A percentile compares a stretch with the other conserved stretches of the same genome.
Conservation (phyloP, 306 rosid genomes). For the Bauhinia variegata region DNA sequence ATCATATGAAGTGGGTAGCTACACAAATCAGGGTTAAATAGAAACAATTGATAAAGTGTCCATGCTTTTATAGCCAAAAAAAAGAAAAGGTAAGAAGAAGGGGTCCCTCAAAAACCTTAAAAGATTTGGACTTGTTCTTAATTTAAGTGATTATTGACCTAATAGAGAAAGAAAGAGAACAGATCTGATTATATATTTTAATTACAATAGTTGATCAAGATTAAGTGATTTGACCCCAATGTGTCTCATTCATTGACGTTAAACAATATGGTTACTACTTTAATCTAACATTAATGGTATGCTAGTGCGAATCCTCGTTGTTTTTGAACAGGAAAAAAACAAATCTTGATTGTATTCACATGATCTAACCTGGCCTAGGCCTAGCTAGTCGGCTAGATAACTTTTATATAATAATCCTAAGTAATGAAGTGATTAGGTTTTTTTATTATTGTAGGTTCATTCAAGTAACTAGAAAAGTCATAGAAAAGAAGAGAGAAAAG, state of each 20-base stretch:
- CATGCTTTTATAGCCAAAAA: no score
- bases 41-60: constrained; percentile 41
- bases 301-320: constrained; percentile 29
- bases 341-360: constrained; percentile 40
- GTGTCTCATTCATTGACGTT: constrained; percentile 46
- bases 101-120: constrained; percentile 52
- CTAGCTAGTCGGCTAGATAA: neutral
- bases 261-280: constrained; percentile 38
- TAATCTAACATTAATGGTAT: constrained; percentile 35
- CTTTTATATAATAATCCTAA: constrained; percentile 1
- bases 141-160: constrained; percentile 46
- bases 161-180: constrained; percentile 40
- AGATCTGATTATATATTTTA: constrained; percentile 31
- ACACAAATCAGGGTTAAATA: constrained; percentile 58
- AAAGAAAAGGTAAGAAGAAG: constrained; percentile 30
- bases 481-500: neutral
- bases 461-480: no score
- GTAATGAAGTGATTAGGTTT: constrained; percentile 3
- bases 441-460: no score
- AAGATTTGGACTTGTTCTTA: constrained; percentile 39
- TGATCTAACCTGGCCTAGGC: constrained; percentile 34
- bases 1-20: constrained; percentile 57
- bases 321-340: no score
- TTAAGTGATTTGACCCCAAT: constrained; percentile 64
- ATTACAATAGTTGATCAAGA: constrained; percentile 43